Evolutionary conservation across 2,329 filamentous ascomycete species (phyloP), one percentile per base, ranked within the genome.

Genomic region (Fusarium sp.): DNA sequence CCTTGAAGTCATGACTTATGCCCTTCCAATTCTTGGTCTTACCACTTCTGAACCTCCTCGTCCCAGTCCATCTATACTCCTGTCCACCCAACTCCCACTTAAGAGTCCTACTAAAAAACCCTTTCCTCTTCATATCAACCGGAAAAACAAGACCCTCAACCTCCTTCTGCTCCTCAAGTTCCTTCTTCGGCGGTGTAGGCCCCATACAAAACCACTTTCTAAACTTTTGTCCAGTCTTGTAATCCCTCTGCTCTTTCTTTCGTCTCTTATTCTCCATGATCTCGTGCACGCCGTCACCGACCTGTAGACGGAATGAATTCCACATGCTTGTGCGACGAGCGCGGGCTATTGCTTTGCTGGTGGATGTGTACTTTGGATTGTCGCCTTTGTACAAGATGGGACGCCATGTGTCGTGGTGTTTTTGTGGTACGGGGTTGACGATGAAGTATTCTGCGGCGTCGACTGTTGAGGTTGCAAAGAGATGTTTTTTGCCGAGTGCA

Each of bases 301-400:
- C 24, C 20, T 74, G 59, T 2, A 74, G 55, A 9, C 44, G 56
- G 29, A 74, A 73, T 24, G 72, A 71, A 51, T 63, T 71, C 72
- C 72, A 74, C 56, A 73, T 51, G 29, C 62, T 36, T 1, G 62
- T 69, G 6, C 70, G 63, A 10, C 65, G 42, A 1, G 64, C 66
- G 6, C 68, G 65, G 7, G 64, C 65, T 14, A 74, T 57, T 20
- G 59, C 53, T 6, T 22, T 60, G 44, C 66, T 69, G 16, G 51
- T 36, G 12, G 55, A 53, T 11, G 56, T 63, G 63, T 74, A 73
- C 55, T 73, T 74, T 20, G 72, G 72, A 33, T 73, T 74, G 36
- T 73, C 72, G 22, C 70, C 72, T 16, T 58, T 60, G 59, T 69
- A 71, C 8, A 74, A 64, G 12, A 74, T 27, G 9, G 72, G 72